These are phyloP conservation scores for Dendrothele bispora DNA, from an alignment of 768 basidiomycete genomes.

Conservation along the genomic window DNA sequence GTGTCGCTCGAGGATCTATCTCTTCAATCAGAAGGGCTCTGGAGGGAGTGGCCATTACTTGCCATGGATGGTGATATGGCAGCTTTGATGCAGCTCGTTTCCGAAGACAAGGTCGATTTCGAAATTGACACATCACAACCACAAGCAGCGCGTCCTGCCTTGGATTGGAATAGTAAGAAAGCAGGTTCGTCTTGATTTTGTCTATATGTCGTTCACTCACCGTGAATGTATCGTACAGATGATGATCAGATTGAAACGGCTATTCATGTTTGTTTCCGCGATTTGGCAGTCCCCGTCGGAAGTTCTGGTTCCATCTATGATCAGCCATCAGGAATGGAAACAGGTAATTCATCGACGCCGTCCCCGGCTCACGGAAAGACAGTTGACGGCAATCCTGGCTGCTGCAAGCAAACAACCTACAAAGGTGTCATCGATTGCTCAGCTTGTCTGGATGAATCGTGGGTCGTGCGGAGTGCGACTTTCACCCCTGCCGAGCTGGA, in stretches of 20 bases:
- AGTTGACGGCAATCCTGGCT: slow-evolving; percentile 41
- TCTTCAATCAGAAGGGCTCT: slow-evolving; percentile 45
- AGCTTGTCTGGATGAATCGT: slow-evolving; percentile 44
- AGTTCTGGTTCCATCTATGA: slow-evolving; percentile 14
- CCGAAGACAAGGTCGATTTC: slow-evolving; percentile 76
- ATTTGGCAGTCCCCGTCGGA: slow-evolving; percentile 9
- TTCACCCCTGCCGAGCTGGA: slow-evolving; percentile 28
- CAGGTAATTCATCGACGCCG: slow-evolving; percentile 14
- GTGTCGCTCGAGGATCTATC: slow-evolving; percentile 58
- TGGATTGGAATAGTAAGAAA: slow-evolving; percentile 91
- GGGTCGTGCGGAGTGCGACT: slow-evolving; percentile 25
- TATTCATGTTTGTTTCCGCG: slow-evolving; percentile 47
- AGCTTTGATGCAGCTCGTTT: slow-evolving; percentile 76
- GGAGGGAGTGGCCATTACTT: slow-evolving; percentile 78
- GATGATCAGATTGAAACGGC: slow-evolving; percentile 83
- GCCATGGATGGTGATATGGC: slow-evolving; percentile 82
- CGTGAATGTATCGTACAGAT: slow-evolving; percentile 42
- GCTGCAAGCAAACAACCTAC: slow-evolving; percentile 40
- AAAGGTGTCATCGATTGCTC: slow-evolving; percentile 42
- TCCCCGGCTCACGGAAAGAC: slow-evolving; percentile 43
- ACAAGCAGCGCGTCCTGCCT: slow-evolving; percentile 48
- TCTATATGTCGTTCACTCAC: background rate
- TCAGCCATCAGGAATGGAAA: slow-evolving; percentile 7
- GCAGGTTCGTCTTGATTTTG: slow-evolving; percentile 50
- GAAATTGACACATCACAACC: slow-evolving; percentile 65